These are phyloP conservation scores for Serpula lacrymans DNA, from an alignment of 768 basidiomycete species.

Conservation along the genomic window DNA sequence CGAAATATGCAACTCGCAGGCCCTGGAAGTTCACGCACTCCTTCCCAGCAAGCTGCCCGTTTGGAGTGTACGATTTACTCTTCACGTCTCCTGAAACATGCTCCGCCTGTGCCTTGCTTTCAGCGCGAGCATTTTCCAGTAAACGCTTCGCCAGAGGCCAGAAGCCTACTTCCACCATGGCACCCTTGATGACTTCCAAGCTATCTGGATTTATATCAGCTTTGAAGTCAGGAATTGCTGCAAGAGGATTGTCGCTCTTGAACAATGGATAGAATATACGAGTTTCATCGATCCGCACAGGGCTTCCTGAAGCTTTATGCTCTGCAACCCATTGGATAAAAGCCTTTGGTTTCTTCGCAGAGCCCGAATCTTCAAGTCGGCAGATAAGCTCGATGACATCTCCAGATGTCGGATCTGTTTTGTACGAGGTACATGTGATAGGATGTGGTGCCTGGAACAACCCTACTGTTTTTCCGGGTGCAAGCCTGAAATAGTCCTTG, in stretches of 20 bases:
- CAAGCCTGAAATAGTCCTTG: conserved; percentile 94
- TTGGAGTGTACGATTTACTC: conserved; percentile 66
- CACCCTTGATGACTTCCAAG: conserved; percentile 74
- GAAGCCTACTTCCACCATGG: conserved; percentile 88
- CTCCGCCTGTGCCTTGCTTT: conserved; percentile 58
- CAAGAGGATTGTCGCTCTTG: conserved; percentile 86
- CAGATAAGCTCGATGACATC: conserved; percentile 78
- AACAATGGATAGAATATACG: conserved; percentile 92
- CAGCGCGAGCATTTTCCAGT: conserved; percentile 60
- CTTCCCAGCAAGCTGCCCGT: conserved; percentile 79
- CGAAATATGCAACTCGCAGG: conserved; percentile 91
- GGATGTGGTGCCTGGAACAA: conserved; percentile 91
- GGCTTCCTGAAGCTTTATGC: conserved; percentile 71
- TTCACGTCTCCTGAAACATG: conserved; percentile 37
- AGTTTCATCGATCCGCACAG: conserved; percentile 84
- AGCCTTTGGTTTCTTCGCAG: conserved; percentile 78
- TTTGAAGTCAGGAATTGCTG: conserved; percentile 67
- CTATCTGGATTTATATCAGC: conserved; percentile 82
- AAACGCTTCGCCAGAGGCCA: conserved; percentile 74
- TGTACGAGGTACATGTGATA: conserved; percentile 90
- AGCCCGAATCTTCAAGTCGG: conserved; percentile 67
- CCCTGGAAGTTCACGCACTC: conserved; percentile 98
- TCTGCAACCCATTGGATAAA: conserved; percentile 98
- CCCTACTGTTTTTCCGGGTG: conserved; percentile 96
- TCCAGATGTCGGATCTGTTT: conserved; percentile 68